Percentiles rank a stretch among this genome's conserved stretches.
Evolutionary conservation across 495 filamentous ascomycete genomes (phyloP).

Genomic region (Pyrenula aspistea): DNA sequence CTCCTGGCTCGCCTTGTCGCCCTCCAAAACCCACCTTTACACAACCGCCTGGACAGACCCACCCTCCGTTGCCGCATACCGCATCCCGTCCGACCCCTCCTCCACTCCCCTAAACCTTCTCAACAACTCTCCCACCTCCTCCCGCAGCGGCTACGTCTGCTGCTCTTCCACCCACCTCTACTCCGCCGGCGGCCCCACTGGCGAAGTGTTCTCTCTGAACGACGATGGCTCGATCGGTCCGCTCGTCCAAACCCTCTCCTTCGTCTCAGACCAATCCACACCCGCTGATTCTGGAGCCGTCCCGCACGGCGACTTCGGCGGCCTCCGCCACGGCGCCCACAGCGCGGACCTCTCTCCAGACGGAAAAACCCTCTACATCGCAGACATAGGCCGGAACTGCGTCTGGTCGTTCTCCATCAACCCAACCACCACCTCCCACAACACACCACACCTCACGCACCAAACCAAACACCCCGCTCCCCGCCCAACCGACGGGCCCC

Average conservation of each 20-base stretch:
- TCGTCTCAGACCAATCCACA: not conserved
- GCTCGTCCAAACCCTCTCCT: not conserved
- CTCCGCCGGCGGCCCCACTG: conserved; percentile 10
- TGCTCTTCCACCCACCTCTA: conserved; percentile 5
- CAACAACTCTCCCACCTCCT: conserved; percentile 5
- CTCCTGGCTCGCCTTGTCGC: not conserved
- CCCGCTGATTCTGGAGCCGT: conserved; percentile 5
- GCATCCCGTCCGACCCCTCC: not conserved
- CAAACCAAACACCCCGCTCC: not conserved
- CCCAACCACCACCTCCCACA: not conserved
- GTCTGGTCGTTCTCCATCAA: not conserved
- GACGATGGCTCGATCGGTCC: conserved; percentile 6
- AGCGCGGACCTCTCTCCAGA: conserved; percentile 6
- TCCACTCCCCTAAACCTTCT: conserved; percentile 4
- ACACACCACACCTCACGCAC: not conserved
- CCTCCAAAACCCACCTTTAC: not conserved
- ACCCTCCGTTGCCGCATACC: not conserved
- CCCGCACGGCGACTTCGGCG: conserved; percentile 11
- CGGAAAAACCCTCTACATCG: not conserved
- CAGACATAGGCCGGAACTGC: not conserved
- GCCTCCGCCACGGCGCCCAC: conserved; percentile 13
- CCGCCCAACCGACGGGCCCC: not conserved
- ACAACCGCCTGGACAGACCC: not conserved
- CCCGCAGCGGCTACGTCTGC: conserved; percentile 12
- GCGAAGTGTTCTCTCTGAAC: conserved; percentile 9